These are phyloP conservation scores for Vigna mungo DNA, from an alignment of 306 rosid genomes.

Conservation along the genomic window DNA sequence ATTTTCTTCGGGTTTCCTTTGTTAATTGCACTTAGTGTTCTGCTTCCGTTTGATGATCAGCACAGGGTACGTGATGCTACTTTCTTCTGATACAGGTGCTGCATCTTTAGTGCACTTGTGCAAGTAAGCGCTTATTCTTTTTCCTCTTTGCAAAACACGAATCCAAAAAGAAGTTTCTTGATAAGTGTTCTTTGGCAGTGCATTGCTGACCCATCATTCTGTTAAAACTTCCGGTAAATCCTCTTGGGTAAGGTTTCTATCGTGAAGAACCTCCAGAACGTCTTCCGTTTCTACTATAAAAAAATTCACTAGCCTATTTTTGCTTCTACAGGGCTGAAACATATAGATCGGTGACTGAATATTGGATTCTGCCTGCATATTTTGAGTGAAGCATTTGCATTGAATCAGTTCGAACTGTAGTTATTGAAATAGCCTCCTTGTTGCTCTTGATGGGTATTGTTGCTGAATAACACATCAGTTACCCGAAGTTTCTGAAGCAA, in stretches of 20 bases:
- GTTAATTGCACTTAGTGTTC: slow-evolving; percentile 98
- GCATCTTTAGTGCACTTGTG: slow-evolving; percentile 81
- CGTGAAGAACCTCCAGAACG: not conserved
- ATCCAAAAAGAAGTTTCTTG: slow-evolving; percentile 28
- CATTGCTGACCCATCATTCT: slow-evolving; percentile 81
- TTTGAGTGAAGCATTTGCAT: slow-evolving; percentile 55
- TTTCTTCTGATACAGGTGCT: slow-evolving; percentile 80
- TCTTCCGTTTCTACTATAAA: not conserved
- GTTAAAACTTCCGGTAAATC: slow-evolving; percentile 58
- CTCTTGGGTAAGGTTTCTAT: slow-evolving; percentile 63
- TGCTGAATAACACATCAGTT: slow-evolving; percentile 47
- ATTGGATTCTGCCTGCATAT: slow-evolving; percentile 63
- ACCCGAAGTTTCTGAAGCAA: slow-evolving; percentile 56
- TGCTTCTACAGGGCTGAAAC: slow-evolving; percentile 67
- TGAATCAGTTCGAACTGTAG: slow-evolving; percentile 56
- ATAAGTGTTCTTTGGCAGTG: slow-evolving; percentile 53
- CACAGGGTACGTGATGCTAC: slow-evolving; percentile 83
- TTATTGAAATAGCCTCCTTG: slow-evolving; percentile 47
- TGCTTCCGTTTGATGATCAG: slow-evolving; percentile 69
- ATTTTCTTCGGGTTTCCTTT: slow-evolving; percentile 94
- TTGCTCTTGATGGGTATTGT: slow-evolving; percentile 62
- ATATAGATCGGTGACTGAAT: slow-evolving; percentile 51
- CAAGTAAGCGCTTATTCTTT: slow-evolving; percentile 60
- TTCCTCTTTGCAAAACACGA: not conserved
- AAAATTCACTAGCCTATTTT: slow-evolving; percentile 20